A percentile compares a stretch with the other conserved stretches of the same genome.
Evolutionary conservation across 1,284 basidiomycete genomes (phyloP).

Genomic region (Athelia sp.): DNA sequence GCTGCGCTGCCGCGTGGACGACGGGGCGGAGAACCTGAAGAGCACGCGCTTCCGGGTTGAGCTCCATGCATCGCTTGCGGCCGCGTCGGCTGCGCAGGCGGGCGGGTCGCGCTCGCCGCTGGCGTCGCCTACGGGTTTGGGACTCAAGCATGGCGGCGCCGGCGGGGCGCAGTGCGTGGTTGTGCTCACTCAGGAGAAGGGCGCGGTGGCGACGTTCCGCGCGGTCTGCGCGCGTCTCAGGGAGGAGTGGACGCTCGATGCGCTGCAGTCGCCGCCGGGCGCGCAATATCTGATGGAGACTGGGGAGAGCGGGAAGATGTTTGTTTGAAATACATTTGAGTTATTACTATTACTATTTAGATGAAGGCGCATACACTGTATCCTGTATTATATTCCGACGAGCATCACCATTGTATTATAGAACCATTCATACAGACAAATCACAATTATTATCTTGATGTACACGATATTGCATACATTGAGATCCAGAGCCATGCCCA

Average conservation of each 20-base stretch:
- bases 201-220: constrained; percentile 79
- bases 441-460: too few relatives aligned
- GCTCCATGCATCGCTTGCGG: constrained; percentile 37
- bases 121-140: constrained; percentile 2
- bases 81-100: constrained; percentile 15
- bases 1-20: constrained; percentile 66
- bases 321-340: too few relatives aligned
- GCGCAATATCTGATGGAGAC: too few relatives aligned
- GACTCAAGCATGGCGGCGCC: constrained; percentile 13
- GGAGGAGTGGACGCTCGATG: constrained; percentile 54
- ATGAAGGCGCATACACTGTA: too few relatives aligned
- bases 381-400: too few relatives aligned
- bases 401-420: too few relatives aligned
- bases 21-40: constrained; percentile 46
- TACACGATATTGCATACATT: too few relatives aligned
- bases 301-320: too few relatives aligned
- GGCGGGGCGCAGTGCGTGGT: constrained; percentile 36
- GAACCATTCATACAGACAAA: too few relatives aligned
- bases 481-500: too few relatives aligned
- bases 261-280: constrained; percentile 21
- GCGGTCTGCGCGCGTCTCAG: constrained; percentile 67
- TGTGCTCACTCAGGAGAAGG: constrained; percentile 83
- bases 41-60: constrained; percentile 61
- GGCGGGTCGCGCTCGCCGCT: constrained; percentile 12
- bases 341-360: too few relatives aligned